Base-by-base conservation (phyloP, 2,329 filamentous ascomycete genomes). In the Aaosphaeria arxii region DNA sequence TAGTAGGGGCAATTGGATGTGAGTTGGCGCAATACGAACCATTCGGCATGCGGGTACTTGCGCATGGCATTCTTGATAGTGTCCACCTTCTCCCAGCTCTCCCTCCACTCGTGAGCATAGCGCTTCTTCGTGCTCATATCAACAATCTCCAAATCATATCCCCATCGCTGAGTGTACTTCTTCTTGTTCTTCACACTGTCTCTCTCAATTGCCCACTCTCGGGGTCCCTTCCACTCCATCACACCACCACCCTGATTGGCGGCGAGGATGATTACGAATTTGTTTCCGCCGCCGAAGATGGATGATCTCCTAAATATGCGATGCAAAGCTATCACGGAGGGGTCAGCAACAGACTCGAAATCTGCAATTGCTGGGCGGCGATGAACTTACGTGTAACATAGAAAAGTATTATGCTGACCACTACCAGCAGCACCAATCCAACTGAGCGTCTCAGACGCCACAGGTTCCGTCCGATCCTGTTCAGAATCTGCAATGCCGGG, bases 31-130 rank as follows among this genome's bases (percentile, higher is more conserved):
- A 5, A 42, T 28, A 72, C 85, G 72, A 78, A 96, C 94, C 94
- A 99, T 77, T 99, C 92, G 32, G 92, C 94, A 55, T 95, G 81
- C 30, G 94, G 94, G 66, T 97, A 96, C 70, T 96, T 96, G 67
- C 85, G 83, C 80, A 99, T 86, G 40, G 87, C 85, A 52, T 89
- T 88, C 51, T 92, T 85, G 61, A 99, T 84, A 39, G 90, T 90
- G 69, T 99, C 94, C 52, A 96, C 91, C 77, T 97, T 99, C 74
- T 99, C 94, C 94, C 94, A 99, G 70, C 92, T 95, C 74, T 99
- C 94, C 63, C 94, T 84, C 94, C 94, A 99, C 73, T 99, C 94
- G 73, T 99, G 94, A 30, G 94, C 92, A 69, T 99, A 99, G 57
- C 91, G 85, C 75, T 96, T 97, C 81, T 96, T 96, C 46, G 91